Evolutionary conservation across 2,329 filamentous ascomycete genomes (phyloP).

Genomic region (Fusarium pseudonygamai): DNA sequence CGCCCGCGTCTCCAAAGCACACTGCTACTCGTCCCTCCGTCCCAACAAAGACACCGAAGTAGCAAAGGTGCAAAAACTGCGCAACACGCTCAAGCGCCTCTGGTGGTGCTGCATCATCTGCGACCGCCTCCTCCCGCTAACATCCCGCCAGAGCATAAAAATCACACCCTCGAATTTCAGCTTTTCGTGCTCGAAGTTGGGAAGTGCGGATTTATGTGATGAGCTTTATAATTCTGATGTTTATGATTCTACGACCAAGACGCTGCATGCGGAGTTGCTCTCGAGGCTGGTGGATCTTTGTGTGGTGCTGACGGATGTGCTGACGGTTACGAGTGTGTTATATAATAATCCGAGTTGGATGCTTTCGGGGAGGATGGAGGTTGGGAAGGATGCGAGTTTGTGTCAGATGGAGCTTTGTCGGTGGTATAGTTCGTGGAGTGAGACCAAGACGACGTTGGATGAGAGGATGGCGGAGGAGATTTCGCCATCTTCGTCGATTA

Average conservation of each 20-base stretch:
- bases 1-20: constrained; percentile 37
- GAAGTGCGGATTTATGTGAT: constrained; percentile 33
- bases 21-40: constrained; percentile 32
- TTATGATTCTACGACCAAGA: constrained; percentile 35
- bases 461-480: constrained; percentile 10
- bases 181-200: constrained; percentile 25
- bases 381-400: constrained; percentile 29
- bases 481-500: constrained; percentile 20
- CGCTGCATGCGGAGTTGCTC: constrained; percentile 27
- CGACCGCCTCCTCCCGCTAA: constrained; percentile 33
- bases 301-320: constrained; percentile 37
- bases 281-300: constrained; percentile 39
- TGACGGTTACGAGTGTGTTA: constrained; percentile 29
- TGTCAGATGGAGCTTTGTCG: constrained; percentile 33
- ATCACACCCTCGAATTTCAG: constrained; percentile 39
- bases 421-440: constrained; percentile 36
- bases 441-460: constrained; percentile 28
- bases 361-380: constrained; percentile 25
- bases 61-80: constrained; percentile 16
- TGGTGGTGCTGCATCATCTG: constrained; percentile 44
- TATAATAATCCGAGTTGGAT: constrained; percentile 39
- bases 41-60: constrained; percentile 15
- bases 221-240: constrained; percentile 38
- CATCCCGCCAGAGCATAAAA: constrained; percentile 40
- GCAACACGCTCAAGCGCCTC: constrained; percentile 36